Evolutionary conservation across 345 rosid genomes (phyloP).

Genomic region (Eucalyptus erythrocorys): DNA sequence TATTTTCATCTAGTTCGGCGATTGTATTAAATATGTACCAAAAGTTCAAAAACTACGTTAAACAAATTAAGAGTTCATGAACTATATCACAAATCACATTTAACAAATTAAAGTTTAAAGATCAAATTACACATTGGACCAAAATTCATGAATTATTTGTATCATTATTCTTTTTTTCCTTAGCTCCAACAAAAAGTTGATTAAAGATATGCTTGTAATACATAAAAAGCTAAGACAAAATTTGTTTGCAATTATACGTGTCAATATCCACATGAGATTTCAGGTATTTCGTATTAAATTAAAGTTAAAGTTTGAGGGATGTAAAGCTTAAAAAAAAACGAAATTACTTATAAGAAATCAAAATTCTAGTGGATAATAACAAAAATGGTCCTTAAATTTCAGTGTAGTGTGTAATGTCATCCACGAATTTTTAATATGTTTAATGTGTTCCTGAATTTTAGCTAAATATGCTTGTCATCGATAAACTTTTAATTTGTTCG

Average conservation of each 20-base stretch:
- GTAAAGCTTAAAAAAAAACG: accelerated
- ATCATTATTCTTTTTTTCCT: no score
- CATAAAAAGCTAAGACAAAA: neutral
- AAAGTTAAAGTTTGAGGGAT: neutral
- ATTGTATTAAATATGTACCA: no score
- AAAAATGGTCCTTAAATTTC: neutral
- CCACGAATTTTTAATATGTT: neutral
- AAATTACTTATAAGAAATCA: neutral
- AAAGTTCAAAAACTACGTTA: accelerated
- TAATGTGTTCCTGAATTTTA: accelerated
- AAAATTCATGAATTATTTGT: accelerated
- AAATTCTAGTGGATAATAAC: neutral
- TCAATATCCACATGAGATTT: neutral
- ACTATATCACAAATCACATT: accelerated
- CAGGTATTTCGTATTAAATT: neutral
- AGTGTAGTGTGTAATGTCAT: accelerated
- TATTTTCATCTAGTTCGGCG: accelerated
- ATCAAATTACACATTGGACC: accelerated
- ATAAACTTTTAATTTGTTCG: accelerated
- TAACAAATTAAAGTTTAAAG: accelerated
- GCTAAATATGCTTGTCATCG: no score
- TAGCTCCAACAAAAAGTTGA: neutral
- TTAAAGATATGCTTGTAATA: neutral
- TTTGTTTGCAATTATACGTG: neutral
- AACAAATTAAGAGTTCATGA: accelerated